Evolutionary conservation across 129 eudicot species (phyloP).

Genomic region (Daucus carota): DNA sequence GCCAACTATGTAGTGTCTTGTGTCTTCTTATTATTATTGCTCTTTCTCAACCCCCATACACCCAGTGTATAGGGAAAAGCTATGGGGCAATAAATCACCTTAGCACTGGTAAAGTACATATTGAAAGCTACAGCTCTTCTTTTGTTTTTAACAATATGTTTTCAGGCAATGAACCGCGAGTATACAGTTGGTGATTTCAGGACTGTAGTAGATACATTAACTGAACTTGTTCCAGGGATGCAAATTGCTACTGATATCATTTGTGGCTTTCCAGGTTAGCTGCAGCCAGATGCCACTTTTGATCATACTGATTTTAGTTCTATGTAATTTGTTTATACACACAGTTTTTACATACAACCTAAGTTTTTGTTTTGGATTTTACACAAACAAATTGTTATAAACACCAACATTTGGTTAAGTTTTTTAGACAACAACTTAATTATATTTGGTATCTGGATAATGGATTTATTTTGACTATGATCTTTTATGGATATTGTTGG

Average conservation of each 20-base stretch:
- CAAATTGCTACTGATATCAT: constrained; percentile 99
- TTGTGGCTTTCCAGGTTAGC: constrained; percentile 95
- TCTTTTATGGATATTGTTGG: not conserved
- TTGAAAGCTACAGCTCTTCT: not conserved
- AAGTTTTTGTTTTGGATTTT: not conserved
- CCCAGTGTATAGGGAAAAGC: not conserved
- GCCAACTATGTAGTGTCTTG: not conserved
- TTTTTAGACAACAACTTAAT: not conserved
- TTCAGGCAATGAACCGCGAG: constrained; percentile 95
- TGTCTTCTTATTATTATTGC: not conserved
- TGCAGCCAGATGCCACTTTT: not conserved
- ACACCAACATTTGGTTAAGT: not conserved
- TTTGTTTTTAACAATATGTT: not conserved
- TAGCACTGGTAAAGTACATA: not conserved
- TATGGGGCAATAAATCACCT: not conserved
- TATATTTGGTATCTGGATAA: not conserved
- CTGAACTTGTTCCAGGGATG: constrained; percentile 92
- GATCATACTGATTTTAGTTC: not conserved
- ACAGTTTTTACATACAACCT: not conserved
- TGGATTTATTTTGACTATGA: not conserved
- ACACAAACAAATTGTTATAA: not conserved
- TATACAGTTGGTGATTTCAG: constrained; percentile 81
- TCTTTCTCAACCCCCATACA: not conserved
- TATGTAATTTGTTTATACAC: not conserved
- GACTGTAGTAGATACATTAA: constrained; percentile 84